Evolutionary conservation across 2,329 filamentous ascomycete genomes (phyloP).

Genomic region (Sphaceloma murrayae): DNA sequence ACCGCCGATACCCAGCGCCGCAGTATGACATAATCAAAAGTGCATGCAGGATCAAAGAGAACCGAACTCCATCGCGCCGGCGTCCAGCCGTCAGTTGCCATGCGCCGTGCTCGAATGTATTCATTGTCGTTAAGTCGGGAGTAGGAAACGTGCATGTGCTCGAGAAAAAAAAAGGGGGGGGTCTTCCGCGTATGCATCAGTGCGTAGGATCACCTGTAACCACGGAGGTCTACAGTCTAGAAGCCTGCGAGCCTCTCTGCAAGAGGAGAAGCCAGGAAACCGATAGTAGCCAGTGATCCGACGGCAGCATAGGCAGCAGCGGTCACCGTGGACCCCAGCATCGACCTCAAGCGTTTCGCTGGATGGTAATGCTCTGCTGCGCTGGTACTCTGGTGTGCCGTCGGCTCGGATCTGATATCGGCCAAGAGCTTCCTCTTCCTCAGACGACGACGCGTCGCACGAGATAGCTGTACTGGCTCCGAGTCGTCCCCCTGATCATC

Average conservation of each 20-base stretch:
- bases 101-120: not conserved
- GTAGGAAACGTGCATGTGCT: not conserved
- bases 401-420: not conserved
- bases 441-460: not conserved
- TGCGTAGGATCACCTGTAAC: too few relatives aligned
- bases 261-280: conserved; percentile 9
- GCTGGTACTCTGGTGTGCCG: too few relatives aligned
- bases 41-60: not conserved
- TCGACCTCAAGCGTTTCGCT: conserved; percentile 8
- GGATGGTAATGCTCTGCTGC: too few relatives aligned
- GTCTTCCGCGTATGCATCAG: too few relatives aligned
- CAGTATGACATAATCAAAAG: not conserved
- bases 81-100: too few relatives aligned
- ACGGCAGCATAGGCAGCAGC: not conserved
- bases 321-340: not conserved
- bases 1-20: not conserved
- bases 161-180: not conserved
- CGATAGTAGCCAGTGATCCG: conserved; percentile 14
- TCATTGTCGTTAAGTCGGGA: conserved; percentile 1
- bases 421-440: conserved; percentile 4
- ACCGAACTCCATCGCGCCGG: not conserved
- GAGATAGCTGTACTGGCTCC: conserved; percentile 1
- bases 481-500: conserved; percentile 2
- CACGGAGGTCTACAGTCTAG: not conserved
- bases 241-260: conserved; percentile 8